A percentile compares a stretch with the other conserved stretches of the same genome.
phyloP scores from a whole-genome alignment of 306 rosid genomes.

The Trifolium repens region DNA sequence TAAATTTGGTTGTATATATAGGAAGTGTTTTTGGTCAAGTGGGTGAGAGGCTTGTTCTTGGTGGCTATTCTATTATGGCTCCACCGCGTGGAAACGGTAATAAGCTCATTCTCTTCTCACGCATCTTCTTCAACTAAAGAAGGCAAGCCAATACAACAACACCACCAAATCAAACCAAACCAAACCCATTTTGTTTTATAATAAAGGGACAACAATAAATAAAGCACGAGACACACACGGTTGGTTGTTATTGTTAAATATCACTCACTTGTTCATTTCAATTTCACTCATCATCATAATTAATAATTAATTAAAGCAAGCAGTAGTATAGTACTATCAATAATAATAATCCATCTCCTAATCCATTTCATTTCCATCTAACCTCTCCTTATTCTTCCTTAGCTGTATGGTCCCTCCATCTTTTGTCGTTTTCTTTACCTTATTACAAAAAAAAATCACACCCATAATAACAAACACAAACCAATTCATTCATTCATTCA shows the following conservation, averaged over 20 bases:
- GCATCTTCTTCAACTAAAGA: not conserved
- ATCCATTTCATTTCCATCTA: not conserved
- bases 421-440: slow-evolving; percentile 47
- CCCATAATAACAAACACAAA: not conserved
- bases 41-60: not conserved
- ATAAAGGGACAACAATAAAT: not conserved
- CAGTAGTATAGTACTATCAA: not conserved
- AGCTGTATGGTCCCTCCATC: slow-evolving; percentile 40
- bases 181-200: slow-evolving; percentile 1
- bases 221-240: not conserved
- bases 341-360: not conserved
- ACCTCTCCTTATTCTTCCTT: slow-evolving; percentile 30
- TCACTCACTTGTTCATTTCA: not conserved
- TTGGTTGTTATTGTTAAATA: not conserved
- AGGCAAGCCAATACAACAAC: too few species aligned
- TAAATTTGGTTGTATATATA: too few species aligned
- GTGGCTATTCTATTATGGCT: not conserved
- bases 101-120: too few species aligned
- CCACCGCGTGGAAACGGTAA: not conserved
- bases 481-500: slow-evolving; percentile 3
- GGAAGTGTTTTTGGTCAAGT: not conserved
- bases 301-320: not conserved
- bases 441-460: slow-evolving; percentile 29
- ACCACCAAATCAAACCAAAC: slow-evolving; percentile 17
- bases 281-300: not conserved